Percentiles rank a stretch among this genome's conserved stretches.
Conservation (phyloP, 495 filamentous ascomycete species). For the Apiosordaria backusii region DNA sequence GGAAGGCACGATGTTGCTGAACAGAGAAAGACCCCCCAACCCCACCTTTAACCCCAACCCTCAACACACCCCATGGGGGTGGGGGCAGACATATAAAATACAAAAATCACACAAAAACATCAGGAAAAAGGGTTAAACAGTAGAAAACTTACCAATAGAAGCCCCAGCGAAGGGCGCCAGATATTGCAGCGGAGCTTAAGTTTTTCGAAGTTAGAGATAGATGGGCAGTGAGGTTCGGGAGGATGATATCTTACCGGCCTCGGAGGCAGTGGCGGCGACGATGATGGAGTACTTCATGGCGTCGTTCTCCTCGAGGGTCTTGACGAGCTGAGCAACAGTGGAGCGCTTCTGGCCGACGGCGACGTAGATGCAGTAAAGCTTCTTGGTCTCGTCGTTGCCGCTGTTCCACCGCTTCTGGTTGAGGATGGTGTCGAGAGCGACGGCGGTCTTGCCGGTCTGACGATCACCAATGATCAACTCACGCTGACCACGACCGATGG, state of each 20-base stretch:
- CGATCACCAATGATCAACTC: constrained; percentile 99
- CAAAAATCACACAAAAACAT: too few relatives aligned
- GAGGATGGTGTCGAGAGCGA: constrained; percentile 95
- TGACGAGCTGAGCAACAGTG: constrained; percentile 97
- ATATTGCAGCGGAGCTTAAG: constrained; percentile 72
- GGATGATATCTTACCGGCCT: constrained; percentile 63
- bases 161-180: constrained; percentile 83
- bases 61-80: too few relatives aligned
- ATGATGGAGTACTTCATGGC: constrained; percentile 98
- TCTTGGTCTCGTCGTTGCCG: constrained; percentile 82
- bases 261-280: constrained; percentile 95
- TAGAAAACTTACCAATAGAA: too few relatives aligned
- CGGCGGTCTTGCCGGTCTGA: constrained; percentile 99
- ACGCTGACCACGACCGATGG: constrained; percentile 99
- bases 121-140: too few relatives aligned
- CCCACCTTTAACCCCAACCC: too few relatives aligned
- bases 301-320: constrained; percentile 99
- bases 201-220: background rate
- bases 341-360: constrained; percentile 99
- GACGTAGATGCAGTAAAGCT: constrained; percentile 99
- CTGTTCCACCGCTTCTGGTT: constrained; percentile 99
- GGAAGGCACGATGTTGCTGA: too few relatives aligned
- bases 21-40: too few relatives aligned
- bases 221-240: background rate
- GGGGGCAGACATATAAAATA: too few relatives aligned